Percentiles rank a stretch among this genome's conserved stretches.
Evolutionary conservation across 2,329 filamentous ascomycete genomes (phyloP).

Genomic region (Venturia carpophila): DNA sequence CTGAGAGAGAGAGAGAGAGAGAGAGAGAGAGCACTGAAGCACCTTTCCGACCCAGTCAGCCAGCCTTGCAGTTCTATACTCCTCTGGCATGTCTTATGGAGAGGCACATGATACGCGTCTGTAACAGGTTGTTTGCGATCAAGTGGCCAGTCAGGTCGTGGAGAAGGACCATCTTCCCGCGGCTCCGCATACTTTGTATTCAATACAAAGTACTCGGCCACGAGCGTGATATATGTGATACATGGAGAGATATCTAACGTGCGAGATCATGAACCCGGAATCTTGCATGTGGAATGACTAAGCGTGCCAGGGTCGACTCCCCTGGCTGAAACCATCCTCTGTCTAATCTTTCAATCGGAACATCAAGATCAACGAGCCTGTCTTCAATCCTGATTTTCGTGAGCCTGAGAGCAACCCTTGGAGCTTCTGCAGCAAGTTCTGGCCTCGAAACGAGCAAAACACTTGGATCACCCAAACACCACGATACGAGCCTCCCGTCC

Average conservation of each 20-base stretch:
- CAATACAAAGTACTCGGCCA: no score
- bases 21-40: background rate
- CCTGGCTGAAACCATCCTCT: no score
- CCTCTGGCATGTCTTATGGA: background rate
- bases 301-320: background rate
- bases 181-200: background rate
- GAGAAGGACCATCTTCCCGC: background rate
- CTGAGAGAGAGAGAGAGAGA: no score
- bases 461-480: no score
- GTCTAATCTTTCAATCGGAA: background rate
- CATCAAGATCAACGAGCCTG: no score
- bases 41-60: background rate
- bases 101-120: background rate
- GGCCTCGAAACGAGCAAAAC: no score
- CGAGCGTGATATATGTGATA: background rate
- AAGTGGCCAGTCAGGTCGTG: background rate
- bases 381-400: no score
- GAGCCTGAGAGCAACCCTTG: no score
- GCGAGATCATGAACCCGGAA: background rate
- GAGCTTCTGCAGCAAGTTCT: no score
- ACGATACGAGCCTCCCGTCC: no score
- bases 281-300: background rate
- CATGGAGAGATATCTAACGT: background rate
- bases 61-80: slow-evolving; percentile 10
- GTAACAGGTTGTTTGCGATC: background rate